These are phyloP conservation scores for Aspergillus leporis DNA, from an alignment of 495 filamentous ascomycete genomes.

Conservation along the genomic window DNA sequence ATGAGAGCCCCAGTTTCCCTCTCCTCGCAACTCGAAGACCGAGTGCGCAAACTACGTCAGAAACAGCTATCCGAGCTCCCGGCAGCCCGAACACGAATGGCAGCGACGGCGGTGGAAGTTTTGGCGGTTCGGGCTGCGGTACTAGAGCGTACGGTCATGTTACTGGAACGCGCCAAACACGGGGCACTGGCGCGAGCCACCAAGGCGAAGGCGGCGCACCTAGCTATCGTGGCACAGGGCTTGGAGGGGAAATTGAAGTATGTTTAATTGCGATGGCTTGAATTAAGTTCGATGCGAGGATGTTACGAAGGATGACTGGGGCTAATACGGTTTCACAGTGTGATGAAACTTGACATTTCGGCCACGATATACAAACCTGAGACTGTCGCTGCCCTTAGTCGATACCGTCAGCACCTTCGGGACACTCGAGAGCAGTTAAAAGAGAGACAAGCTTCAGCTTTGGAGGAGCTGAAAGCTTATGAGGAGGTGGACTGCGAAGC, in stretches of 20 bases:
- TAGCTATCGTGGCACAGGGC: slow-evolving; percentile 59
- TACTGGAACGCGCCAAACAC: slow-evolving; percentile 63
- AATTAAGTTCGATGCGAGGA: neutral
- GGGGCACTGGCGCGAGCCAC: slow-evolving; percentile 59
- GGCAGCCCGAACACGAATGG: slow-evolving; percentile 36
- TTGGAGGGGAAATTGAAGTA: slow-evolving; percentile 54
- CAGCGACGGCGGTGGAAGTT: slow-evolving; percentile 38
- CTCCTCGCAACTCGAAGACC: slow-evolving; percentile 27
- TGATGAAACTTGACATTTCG: slow-evolving; percentile 41
- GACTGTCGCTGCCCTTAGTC: slow-evolving; percentile 53
- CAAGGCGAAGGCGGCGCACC: slow-evolving; percentile 54
- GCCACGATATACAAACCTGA: slow-evolving; percentile 59
- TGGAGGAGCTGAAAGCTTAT: slow-evolving; percentile 55
- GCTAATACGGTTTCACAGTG: slow-evolving; percentile 23
- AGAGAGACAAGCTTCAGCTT: slow-evolving; percentile 43
- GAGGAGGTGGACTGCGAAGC: slow-evolving; percentile 36
- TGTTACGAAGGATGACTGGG: neutral
- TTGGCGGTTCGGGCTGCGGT: slow-evolving; percentile 33
- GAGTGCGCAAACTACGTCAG: slow-evolving; percentile 29
- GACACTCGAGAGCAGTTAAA: slow-evolving; percentile 50
- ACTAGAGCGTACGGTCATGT: slow-evolving; percentile 41
- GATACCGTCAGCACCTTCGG: slow-evolving; percentile 55
- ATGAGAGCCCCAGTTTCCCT: slow-evolving; percentile 27
- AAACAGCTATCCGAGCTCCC: slow-evolving; percentile 37
- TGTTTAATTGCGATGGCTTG: slow-evolving; percentile 19